Percentiles rank a stretch among this genome's conserved stretches.
Evolutionary conservation across 2,329 filamentous ascomycete species (phyloP).

Genomic region (Ploettnerulaceae sp.): DNA sequence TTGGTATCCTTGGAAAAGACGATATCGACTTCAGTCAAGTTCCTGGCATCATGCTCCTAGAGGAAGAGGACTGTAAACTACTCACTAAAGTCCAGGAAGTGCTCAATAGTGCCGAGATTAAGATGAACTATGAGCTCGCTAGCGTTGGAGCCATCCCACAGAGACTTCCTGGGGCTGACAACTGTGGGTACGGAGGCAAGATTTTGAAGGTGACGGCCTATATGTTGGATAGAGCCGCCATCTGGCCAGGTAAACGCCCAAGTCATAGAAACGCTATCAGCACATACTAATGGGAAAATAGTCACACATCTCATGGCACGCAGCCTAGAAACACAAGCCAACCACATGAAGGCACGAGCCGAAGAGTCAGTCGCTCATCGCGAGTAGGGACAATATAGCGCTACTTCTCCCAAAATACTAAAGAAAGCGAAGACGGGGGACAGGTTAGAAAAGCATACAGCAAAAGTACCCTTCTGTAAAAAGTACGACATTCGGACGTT

Average conservation of each 20-base stretch:
- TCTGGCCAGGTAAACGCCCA: conserved; percentile 72
- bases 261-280: background rate
- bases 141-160: conserved; percentile 49
- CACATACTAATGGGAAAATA: conserved; percentile 30
- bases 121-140: conserved; percentile 61
- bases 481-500: conserved; percentile 9
- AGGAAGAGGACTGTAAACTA: conserved; percentile 86
- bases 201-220: conserved; percentile 79
- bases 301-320: conserved; percentile 66
- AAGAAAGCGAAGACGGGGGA: conserved; percentile 2
- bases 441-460: conserved; percentile 4
- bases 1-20: conserved; percentile 82
- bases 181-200: conserved; percentile 77
- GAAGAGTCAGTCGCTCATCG: conserved; percentile 35
- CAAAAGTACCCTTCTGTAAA: conserved; percentile 13
- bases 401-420: background rate
- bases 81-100: conserved; percentile 79
- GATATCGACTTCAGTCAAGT: conserved; percentile 74
- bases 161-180: conserved; percentile 52
- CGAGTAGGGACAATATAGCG: conserved; percentile 15
- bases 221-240: conserved; percentile 81
- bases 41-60: conserved; percentile 82
- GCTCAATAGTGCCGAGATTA: conserved; percentile 69
- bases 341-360: conserved; percentile 57
- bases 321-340: conserved; percentile 59